Evolutionary conservation across 805 yeast genomes (phyloP).

Genomic region (Brettanomyces sp.): DNA sequence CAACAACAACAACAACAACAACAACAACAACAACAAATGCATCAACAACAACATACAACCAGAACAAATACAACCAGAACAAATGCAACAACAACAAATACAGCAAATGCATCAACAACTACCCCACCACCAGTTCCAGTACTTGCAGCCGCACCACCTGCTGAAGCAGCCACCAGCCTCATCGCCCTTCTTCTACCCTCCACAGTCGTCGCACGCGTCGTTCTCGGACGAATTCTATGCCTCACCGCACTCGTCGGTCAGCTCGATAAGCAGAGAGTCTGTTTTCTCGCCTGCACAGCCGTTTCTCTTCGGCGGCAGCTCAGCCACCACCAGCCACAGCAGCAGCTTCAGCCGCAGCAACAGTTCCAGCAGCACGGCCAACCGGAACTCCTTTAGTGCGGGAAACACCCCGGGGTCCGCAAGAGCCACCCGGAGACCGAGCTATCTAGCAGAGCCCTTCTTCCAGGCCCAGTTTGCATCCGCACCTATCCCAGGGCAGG

Average conservation of each 20-base stretch:
- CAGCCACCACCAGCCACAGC: constrained; percentile 1
- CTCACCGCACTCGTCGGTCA: constrained; percentile 23
- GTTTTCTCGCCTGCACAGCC: constrained; percentile 6
- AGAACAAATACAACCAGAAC: constrained; percentile 1
- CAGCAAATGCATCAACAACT: constrained; percentile 7
- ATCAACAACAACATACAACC: constrained; percentile 2
- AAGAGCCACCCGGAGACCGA: neutral
- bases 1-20: neutral
- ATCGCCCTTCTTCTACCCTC: constrained; percentile 4
- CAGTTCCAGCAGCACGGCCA: too few relatives aligned
- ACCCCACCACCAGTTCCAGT: constrained; percentile 7
- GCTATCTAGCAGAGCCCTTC: constrained; percentile 3
- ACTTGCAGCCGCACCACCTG: constrained; percentile 5
- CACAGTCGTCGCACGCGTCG: constrained; percentile 6
- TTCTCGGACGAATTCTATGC: constrained; percentile 9
- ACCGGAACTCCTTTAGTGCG: neutral
- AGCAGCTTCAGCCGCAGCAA: neutral
- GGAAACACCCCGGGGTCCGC: neutral
- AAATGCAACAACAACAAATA: constrained; percentile 5
- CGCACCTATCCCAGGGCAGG: too few relatives aligned
- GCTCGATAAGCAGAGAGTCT: constrained; percentile 22
- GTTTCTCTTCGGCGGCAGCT: neutral
- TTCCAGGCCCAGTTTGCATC: neutral
- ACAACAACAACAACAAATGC: constrained; percentile 4
- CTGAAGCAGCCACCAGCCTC: constrained; percentile 5